Evolutionary conservation across 2,329 filamentous ascomycete species (phyloP), one percentile per base, ranked within the genome.

Genomic region (Alternaria sp.): DNA sequence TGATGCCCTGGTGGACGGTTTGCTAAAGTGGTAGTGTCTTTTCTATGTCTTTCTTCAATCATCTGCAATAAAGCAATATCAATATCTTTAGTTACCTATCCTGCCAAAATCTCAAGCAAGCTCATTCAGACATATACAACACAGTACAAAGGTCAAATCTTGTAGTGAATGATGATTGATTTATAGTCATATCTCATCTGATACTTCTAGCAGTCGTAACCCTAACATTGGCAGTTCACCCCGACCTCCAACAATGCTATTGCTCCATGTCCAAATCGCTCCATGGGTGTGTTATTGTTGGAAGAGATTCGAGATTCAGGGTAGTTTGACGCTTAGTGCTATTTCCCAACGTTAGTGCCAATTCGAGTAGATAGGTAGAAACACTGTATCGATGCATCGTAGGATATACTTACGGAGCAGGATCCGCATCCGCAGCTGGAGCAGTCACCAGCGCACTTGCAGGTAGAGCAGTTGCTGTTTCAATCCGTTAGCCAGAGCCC

Each of bases 391-490:
- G 14, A 16, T 38, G 34, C 22, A 41, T 41, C 25, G 22, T 27
- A n/a, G 20, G 28, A 36, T 11, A 20, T 50, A 64, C 63, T 48
- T 58, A 68, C 65, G 20, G 65, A 64, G 73, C 74, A 77, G 50
- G 70, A 64, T 54, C 69, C 67, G 67, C 74, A 77, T 49, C 65
- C 61, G 66, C 74, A 77, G 60, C 62, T 64, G 57, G 68, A 63
- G 73, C 74, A 77, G 63, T 76, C 66, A 57, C 74, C 73, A 55
- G 60, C 59, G 71, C 73, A 75, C 56, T 63, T 60, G 73, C 74
- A 77, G 55, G 71, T 57, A 43, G 64, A 50, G 69, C 74, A 77
- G 66, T 60, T 54, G 60, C 70, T 73, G 32, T 54, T 49, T 11
- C 4, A 10, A 1, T 14, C 16, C n/a, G 27, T 38, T 57, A 52